Base-by-base conservation (phyloP, 371 early-diverging fungal species). In the Mortierella sp. region DNA sequence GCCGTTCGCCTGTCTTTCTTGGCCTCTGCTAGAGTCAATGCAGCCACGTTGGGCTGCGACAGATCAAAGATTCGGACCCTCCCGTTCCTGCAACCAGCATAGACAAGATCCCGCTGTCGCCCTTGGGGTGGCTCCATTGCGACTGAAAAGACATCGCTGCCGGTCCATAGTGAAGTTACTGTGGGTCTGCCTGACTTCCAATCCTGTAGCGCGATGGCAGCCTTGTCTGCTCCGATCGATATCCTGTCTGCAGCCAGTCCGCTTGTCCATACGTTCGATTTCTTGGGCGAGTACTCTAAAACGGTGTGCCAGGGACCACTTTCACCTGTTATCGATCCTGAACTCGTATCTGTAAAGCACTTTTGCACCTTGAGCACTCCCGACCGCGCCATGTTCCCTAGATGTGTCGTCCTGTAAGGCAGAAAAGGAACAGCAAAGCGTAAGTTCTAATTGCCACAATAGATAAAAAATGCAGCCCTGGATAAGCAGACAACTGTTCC, bases 1-100 rank as follows among this genome's bases (percentile, higher is more conserved):
- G 46, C 71, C 0, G 72, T 13, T 44, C 74, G 75, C 34, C 37
- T 50, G 53, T 71, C 51, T 31, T 61, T 71, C 51, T 73, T 69
- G 24, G 69, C 40, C 50, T 46, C 26, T 57, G 43, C 76, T 14
- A 21, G 13, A 6, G 71, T 31, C 14, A 37, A 14, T 4, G 72
- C 31, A 34, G 48, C 53, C 26, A 51, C 26, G 1, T 19, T 53
- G 4, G 86, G 78, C 48, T 77, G 80, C 10, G 72, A 57, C 43
- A 86, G 37, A 67, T 86, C 86, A 72, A 79, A 86, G 1, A 82
- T 71, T 44, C 51, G 70, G 14, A 86, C 80, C 21, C 44, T 34
- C 21, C 86, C 86, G 31, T 86, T 82, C 73, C 86, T 79, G 37
- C 86, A 86, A 13, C 86, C 86, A 19, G 80, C 80, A 75, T 86